phyloP scores from a whole-genome alignment of 192 early-diverging fungal species.

The Coemansia pectinata region DNA sequence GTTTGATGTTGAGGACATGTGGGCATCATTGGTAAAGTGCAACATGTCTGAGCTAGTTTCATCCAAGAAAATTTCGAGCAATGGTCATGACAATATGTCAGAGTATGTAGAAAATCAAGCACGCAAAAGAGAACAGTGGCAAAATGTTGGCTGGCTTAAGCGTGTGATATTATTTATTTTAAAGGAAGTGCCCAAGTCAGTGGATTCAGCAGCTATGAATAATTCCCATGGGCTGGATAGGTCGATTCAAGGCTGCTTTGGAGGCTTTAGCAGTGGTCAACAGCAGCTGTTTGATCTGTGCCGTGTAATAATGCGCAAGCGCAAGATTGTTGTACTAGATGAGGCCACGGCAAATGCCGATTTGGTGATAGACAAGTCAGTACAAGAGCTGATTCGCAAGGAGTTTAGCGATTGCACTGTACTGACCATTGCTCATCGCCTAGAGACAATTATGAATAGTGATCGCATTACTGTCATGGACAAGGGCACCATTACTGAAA shows the following conservation, averaged over 20 bases:
- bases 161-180: constrained; percentile 4
- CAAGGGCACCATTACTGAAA: constrained; percentile 64
- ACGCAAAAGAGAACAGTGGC: constrained; percentile 11
- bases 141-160: constrained; percentile 1
- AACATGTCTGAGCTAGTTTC: neutral
- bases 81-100: too few relatives aligned
- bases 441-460: constrained; percentile 67
- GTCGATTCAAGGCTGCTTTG: neutral
- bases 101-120: neutral
- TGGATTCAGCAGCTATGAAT: neutral
- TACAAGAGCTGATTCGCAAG: constrained; percentile 47
- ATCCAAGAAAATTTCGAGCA: too few relatives aligned
- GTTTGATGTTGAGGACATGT: constrained; percentile 21
- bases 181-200: neutral
- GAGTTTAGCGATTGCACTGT: constrained; percentile 57
- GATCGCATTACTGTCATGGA: constrained; percentile 76
- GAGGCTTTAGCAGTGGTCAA: constrained; percentile 46
- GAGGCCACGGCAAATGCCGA: constrained; percentile 71
- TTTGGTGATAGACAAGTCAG: constrained; percentile 15
- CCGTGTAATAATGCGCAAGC: constrained; percentile 58
- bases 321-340: constrained; percentile 62
- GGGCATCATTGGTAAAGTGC: constrained; percentile 23
- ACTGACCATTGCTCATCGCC: constrained; percentile 71
- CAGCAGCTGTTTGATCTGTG: constrained; percentile 66
- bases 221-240: neutral